Conservation (phyloP, 805 yeast species). For the Starmerella stigmatis region DNA sequence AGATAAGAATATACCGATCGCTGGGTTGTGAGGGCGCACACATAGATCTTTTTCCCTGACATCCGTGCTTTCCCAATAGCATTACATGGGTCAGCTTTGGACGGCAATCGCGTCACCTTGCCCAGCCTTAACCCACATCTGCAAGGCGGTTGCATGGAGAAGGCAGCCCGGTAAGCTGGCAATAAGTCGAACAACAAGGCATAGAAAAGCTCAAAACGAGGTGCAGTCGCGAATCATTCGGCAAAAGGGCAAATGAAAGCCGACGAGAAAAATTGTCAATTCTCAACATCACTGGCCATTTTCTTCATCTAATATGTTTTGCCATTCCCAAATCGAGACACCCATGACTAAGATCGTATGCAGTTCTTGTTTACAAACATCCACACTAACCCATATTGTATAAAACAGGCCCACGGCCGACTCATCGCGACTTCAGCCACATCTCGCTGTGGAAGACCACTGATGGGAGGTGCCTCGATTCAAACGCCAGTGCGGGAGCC, state of each 20-base stretch:
- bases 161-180: no score
- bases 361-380: constrained; percentile 5
- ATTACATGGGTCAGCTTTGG: no score
- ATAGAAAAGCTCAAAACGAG: no score
- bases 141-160: no score
- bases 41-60: no score
- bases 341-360: constrained; percentile 1
- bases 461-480: constrained; percentile 5
- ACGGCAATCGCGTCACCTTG: not conserved
- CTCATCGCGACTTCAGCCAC: not conserved
- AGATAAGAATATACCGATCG: no score
- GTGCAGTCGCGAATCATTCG: no score
- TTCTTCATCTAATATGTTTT: not conserved
- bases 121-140: not conserved
- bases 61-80: no score
- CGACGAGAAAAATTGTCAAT: not conserved
- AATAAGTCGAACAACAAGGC: no score
- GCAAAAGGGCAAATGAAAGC: no score
- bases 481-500: constrained; percentile 16
- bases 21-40: no score
- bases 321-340: constrained; percentile 5
- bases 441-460: not conserved
- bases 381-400: not conserved
- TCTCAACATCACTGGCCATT: not conserved
- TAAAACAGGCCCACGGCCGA: constrained; percentile 1